Base-by-base conservation (phyloP, 345 rosid species). In the Adansonia digitata region DNA sequence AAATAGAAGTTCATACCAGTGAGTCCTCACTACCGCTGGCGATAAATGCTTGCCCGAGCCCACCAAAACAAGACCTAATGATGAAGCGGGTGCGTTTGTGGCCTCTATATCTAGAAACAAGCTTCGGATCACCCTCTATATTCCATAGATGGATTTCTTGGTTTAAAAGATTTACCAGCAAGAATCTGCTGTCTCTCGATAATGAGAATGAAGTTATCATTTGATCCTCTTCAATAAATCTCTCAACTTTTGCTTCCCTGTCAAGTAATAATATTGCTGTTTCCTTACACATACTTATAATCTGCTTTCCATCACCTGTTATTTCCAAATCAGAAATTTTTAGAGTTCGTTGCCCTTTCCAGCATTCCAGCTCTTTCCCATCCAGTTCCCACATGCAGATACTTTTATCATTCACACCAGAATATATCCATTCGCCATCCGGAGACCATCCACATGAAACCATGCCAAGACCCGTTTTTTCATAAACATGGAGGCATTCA, bases 11-110 rank as follows among this genome's bases (percentile, higher is more conserved):
- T 71, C 77, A 55, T 83, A 88, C 94, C 92, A 85, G 90, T 59
- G 94, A 85, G 82, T 90, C 92, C 83, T 90, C 90, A 48, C 94
- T 90, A 27, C 94, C 94, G 49, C 92, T 86, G 49, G 94, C 94
- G 74, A 90, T 73, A 79, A 88, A 90, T 22, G 92, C 84, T 78
- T 90, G 80, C 45, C 79, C 87, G 35, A 86, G 80, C 73, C 94
- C 94, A 76, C 94, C 94, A 76, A 90, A 86, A 78, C 94, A 90
- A 65, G 94, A 90, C 60, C 89, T 77, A 48, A 90, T 88, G 9
- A 90, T 78, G 80, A 90, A 90, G 18, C 94, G 85, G 22, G 81
- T 37, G 43, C 92, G 90, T 46, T 79, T 84, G 39, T 85, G 92
- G 46, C 92, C 92, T 80, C 71, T 85, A 75, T 87, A 89, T 79